Conservation (phyloP, 202 grass and related monocot genomes). For the Musa balbisiana region DNA sequence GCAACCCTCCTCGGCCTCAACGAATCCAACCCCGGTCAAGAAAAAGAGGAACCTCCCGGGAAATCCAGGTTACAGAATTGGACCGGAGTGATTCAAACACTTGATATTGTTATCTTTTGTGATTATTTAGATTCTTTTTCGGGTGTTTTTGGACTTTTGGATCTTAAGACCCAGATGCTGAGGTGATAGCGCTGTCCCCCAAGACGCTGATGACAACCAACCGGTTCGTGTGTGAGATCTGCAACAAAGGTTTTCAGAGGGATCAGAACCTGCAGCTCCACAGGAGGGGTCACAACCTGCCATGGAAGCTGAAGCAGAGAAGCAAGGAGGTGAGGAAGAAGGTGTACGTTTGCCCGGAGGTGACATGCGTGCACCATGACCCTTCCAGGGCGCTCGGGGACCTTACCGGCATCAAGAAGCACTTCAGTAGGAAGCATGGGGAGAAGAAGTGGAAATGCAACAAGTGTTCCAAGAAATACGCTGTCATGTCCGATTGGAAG, state of each 20-base stretch:
- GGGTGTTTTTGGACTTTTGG: background rate
- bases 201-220: slow-evolving; percentile 4
- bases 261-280: slow-evolving; percentile 14
- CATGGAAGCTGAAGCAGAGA: slow-evolving; percentile 18
- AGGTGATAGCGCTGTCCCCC: slow-evolving; percentile 5
- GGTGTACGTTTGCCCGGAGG: slow-evolving; percentile 5
- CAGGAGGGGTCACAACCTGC: slow-evolving; percentile 10
- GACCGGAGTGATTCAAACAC: background rate
- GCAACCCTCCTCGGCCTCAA: background rate
- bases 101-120: background rate
- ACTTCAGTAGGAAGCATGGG: slow-evolving; percentile 12
- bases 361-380: slow-evolving; percentile 7
- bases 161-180: slow-evolving; percentile 1
- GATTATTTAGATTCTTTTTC: background rate
- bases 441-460: slow-evolving; percentile 15
- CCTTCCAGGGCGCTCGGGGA: slow-evolving; percentile 13
- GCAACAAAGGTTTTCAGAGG: slow-evolving; percentile 6
- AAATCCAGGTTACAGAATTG: background rate
- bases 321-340: slow-evolving; percentile 11
- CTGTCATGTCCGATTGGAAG: slow-evolving; percentile 5
- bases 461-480: slow-evolving; percentile 12
- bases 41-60: background rate
- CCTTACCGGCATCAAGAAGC: slow-evolving; percentile 10
- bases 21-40: background rate
- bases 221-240: slow-evolving; percentile 4